Conservation (phyloP, 345 rosid genomes). For the Heritiera littoralis region DNA sequence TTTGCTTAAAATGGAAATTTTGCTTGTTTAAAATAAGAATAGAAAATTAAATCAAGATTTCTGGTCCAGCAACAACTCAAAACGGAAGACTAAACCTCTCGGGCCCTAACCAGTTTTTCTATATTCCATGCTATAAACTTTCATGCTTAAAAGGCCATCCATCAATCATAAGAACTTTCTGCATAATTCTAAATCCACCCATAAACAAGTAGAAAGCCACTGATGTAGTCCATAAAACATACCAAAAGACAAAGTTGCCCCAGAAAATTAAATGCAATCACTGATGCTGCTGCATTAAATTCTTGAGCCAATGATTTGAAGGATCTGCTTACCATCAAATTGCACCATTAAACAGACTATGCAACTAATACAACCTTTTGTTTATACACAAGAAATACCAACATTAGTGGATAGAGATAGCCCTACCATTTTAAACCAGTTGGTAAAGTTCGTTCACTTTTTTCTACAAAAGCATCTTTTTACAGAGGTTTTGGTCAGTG, state of each 20-base stretch:
- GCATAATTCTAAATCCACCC: background rate
- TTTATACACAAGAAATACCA: background rate
- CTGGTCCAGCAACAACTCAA: background rate
- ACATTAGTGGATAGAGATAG: background rate
- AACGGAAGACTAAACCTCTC: background rate
- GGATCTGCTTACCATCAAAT: background rate
- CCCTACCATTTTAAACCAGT: background rate
- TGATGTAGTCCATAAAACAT: background rate
- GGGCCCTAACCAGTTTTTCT: background rate
- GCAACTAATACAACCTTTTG: background rate
- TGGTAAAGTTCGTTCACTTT: too few relatives aligned
- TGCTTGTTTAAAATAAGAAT: background rate
- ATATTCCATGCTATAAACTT: background rate
- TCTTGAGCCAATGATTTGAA: background rate
- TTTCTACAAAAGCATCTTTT: too few relatives aligned
- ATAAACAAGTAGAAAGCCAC: background rate
- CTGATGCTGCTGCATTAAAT: background rate
- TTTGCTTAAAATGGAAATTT: too few relatives aligned
- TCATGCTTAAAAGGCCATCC: background rate
- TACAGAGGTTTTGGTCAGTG: too few relatives aligned
- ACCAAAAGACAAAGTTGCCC: background rate
- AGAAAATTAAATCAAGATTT: constrained; percentile 12
- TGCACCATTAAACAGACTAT: background rate
- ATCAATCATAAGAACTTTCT: background rate
- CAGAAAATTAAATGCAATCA: background rate